Base-by-base conservation (phyloP, 1,284 basidiomycete genomes). In the Puccinia triticina region DNA sequence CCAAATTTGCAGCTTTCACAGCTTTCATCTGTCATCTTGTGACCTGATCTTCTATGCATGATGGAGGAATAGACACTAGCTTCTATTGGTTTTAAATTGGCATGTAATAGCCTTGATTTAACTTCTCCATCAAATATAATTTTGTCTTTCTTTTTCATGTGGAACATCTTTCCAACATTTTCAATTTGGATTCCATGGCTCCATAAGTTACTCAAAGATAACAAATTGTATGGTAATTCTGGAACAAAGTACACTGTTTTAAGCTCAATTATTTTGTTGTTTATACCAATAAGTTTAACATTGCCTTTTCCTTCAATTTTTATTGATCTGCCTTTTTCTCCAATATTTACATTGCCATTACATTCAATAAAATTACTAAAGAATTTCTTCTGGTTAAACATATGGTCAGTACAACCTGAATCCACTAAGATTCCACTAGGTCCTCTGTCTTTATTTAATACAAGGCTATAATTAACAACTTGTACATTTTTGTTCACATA, bases 391-490 rank as follows among this genome's bases (percentile, higher is more conserved):
- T 71, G 69, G 46, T 71, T 71, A 50, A 71, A 71, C 69, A 71
- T 71, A 21, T 71, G 69, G 69, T 71, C 69, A 50, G 69, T 71
- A 34, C 69, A 71, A 50, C 69, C 69, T 71, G 69, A 71, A n/a
- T 71, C 69, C 12, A 71, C 69, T 71, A 71, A 43, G 14, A 71
- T 71, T 29, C 43, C 43, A 50, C 69, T 50, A 46, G 43, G n/a
- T 53, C 48, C 46, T 71, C 69, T 71, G 46, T 71, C 64, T 66
- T 18, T 66, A 43, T 66, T 23, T 23, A n/a, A 66, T 40, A 66
- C 21, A 23, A 66, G 37, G 37, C 64, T n/a, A 66, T 40, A 66
- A n/a, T 66, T 66, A 66, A 43, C 5, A 66, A 61, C 11, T 61
- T 61, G 59, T 34, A 21, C 64, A 40, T 40, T n/a, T n/a, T 66